Evolutionary conservation across 257 asterid genomes (phyloP), one percentile per base, ranked within the genome.

Genomic region (Nicotiana undulata): DNA sequence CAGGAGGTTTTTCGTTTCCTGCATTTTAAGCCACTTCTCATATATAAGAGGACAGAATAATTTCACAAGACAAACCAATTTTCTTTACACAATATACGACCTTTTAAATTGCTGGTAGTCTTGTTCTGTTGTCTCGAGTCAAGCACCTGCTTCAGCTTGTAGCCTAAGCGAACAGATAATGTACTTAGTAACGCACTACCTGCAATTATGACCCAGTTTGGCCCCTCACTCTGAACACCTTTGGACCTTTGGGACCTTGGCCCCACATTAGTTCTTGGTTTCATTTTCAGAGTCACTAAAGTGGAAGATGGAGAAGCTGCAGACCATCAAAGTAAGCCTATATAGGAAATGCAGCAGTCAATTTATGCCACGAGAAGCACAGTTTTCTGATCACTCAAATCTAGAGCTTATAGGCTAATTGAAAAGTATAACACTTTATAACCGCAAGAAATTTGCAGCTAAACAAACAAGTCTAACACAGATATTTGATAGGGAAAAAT

Each of bases 121-220:
- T 46, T 82, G 82, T 87, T 88, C 20, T 79, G 81, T 74, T 82
- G 93, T 80, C 88, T 92, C 77, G 89, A 85, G 83, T 94, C 97
- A 74, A 87, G 87, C 80, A 86, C 88, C 86, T 91, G 97, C 89
- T 92, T 92, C 88, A 94, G 88, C 89, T 91, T 94, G 85, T 85
- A 94, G 60, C 97, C 98, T 37, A 94, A 87, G 84, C 91, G 96
- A 83, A 94, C 75, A 15, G 97, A 91, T 83, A 94, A 79, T 31
- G 94, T 91, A 86, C 97, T 92, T 77, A 94, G 82, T 82, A 94
- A 83, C 65, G 97, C 96, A 85, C 95, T 89, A 55, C 97, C 97
- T 17, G 95, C 97, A 83, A 93, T 89, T 80, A 93, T 84, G 83
- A 93, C 79, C 98, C 98, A 93, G 75, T 93, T 92, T 5, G 95